Evolutionary conservation across 106 monocot species (phyloP).

Genomic region (Dioscorea alata): DNA sequence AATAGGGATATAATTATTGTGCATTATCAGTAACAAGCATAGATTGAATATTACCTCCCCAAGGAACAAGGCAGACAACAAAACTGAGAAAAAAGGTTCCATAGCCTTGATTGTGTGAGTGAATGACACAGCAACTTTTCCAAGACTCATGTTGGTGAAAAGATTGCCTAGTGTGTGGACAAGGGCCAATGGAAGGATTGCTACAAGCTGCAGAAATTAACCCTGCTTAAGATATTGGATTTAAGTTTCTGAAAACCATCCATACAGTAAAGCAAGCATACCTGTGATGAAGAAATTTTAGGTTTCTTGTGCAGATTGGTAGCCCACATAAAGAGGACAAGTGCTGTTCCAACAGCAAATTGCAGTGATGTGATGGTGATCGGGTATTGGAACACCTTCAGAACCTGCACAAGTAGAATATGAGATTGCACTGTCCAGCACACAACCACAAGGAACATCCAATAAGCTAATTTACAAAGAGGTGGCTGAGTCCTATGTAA

Average conservation of each 20-base stretch:
- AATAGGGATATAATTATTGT: too few relatives aligned
- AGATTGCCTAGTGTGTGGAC: constrained; percentile 78
- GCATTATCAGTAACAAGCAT: too few relatives aligned
- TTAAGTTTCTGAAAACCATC: not conserved
- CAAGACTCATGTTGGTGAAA: constrained; percentile 81
- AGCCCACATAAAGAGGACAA: constrained; percentile 54
- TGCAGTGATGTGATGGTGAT: constrained; percentile 53
- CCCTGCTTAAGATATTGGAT: too few relatives aligned
- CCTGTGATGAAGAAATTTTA: constrained; percentile 51
- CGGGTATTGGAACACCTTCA: constrained; percentile 56
- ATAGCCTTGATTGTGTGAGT: constrained; percentile 81
- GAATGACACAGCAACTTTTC: constrained; percentile 76
- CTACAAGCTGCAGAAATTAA: constrained; percentile 38
- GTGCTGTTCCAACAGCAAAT: constrained; percentile 40
- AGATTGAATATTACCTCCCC: constrained; percentile 42
- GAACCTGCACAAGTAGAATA: constrained; percentile 26
- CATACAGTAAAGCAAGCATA: constrained; percentile 4
- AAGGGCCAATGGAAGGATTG: constrained; percentile 62
- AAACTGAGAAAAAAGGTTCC: constrained; percentile 80
- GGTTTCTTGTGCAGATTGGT: constrained; percentile 39
- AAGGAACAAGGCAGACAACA: constrained; percentile 67
- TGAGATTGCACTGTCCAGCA: not conserved
- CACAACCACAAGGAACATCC: not conserved
- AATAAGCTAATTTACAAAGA: not conserved
- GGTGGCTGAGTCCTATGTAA: not conserved